A percentile compares a stretch with the other conserved stretches of the same genome.
These are phyloP conservation scores for Leccinum subrobustum DNA, from an alignment of 1,284 basidiomycete species.

Conservation along the genomic window DNA sequence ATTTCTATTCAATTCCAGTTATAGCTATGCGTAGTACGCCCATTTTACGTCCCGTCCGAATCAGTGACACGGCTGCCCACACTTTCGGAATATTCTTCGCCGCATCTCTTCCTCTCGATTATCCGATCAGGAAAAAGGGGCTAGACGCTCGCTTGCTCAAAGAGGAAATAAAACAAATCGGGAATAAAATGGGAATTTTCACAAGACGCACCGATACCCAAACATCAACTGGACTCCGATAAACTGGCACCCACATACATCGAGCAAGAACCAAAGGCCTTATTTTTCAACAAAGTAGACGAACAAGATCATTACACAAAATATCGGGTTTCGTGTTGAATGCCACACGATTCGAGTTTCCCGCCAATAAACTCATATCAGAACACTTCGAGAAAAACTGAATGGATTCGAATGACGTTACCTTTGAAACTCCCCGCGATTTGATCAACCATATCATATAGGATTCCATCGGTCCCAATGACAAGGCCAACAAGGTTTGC, in stretches of 20 bases:
- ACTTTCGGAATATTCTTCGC: constrained; percentile 48
- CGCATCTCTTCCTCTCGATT: constrained; percentile 41
- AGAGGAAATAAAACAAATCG: constrained; percentile 1
- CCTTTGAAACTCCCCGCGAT: too few species aligned
- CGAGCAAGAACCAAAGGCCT: constrained; percentile 66
- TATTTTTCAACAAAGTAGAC: background rate
- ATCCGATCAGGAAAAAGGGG: too few species aligned
- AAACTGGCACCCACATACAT: constrained; percentile 70
- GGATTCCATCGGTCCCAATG: too few species aligned
- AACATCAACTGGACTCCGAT: constrained; percentile 92
- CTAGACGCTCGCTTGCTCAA: constrained; percentile 3
- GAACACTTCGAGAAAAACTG: too few species aligned
- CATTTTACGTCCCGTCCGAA: too few species aligned
- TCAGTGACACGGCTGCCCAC: too few species aligned
- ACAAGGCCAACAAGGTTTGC: too few species aligned
- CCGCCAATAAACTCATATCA: too few species aligned
- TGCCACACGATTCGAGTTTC: background rate
- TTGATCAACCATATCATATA: too few species aligned
- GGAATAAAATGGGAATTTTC: constrained; percentile 3
- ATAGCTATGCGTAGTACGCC: too few species aligned
- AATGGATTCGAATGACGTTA: too few species aligned
- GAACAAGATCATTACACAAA: background rate
- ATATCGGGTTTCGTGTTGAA: background rate
- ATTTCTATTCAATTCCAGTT: too few species aligned
- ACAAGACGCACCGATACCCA: constrained; percentile 70